Evolutionary conservation across 2,329 filamentous ascomycete genomes (phyloP), one percentile per base, ranked within the genome.

Genomic region (Stylonectria norvegica): DNA sequence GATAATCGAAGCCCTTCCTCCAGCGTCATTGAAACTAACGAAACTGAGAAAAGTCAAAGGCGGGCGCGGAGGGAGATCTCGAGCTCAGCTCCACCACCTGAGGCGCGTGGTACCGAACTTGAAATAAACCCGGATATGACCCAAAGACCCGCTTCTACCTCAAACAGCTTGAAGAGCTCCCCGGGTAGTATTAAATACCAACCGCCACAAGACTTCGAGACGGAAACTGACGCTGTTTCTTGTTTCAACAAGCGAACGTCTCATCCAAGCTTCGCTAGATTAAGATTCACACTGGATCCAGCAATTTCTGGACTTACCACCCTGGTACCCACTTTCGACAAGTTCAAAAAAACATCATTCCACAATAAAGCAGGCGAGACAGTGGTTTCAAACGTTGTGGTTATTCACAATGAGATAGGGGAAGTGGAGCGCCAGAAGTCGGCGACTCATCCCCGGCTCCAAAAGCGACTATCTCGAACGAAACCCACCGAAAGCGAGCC

Each of bases 271-370:
- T 19, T 19, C 9, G n/a, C 30, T 5, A 32, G 15, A 14, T 16
- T 32, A 18, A 34, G 30, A 17, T 49, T 36, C 29, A 42, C 47
- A 1, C 25, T 60, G 5, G 56, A 57, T 18, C 56, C 55, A 17
- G 42, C 47, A 1, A 34, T 59, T 15, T 48, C 54, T 5, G 58
- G 64, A 14, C 50, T 57, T 38, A 53, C 56, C n/a, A 57, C 59
- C 15, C 33, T 58, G 7, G 48, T 59, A n/a, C 52, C 54, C 8
- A 57, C 55, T 2, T 54, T 61, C 31, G 54, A 62, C 17, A 52
- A 44, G 3, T 42, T 59, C n/a, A 49, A 52, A 20, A 56, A 45
- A 8, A 47, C 55, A 1, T 46, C 54, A 10, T 48, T 51, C 31
- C 42, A 46, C 7, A 53, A 53, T 30, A 45, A 39, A 5, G 41